phyloP scores from a whole-genome alignment of 805 yeast genomes.

The Isabelozyma heimii region DNA sequence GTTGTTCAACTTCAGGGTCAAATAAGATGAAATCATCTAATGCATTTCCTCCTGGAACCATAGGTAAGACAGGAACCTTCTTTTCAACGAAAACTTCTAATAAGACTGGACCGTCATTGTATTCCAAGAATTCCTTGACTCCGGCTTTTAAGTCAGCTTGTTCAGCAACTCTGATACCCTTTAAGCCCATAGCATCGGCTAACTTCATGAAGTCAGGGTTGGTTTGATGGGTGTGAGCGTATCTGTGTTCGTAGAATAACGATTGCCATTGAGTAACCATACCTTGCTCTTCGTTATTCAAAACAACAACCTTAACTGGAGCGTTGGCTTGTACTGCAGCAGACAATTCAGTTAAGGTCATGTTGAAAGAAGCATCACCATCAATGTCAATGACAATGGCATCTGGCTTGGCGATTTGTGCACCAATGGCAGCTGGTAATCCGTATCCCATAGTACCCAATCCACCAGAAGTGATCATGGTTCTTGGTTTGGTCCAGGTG shows the following conservation, averaged over 20 bases:
- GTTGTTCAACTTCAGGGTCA: conserved; percentile 77
- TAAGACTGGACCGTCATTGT: conserved; percentile 77
- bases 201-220: conserved; percentile 93
- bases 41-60: conserved; percentile 96
- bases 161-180: conserved; percentile 69
- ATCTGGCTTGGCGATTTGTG: conserved; percentile 94
- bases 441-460: conserved; percentile 99
- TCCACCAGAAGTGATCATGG: conserved; percentile 98
- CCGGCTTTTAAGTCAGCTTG: conserved; percentile 58
- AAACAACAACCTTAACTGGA: conserved; percentile 83
- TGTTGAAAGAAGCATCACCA: conserved; percentile 98
- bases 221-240: conserved; percentile 94
- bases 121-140: conserved; percentile 64
- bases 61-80: conserved; percentile 95
- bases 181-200: conserved; percentile 91
- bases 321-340: conserved; percentile 93
- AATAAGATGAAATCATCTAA: conserved; percentile 88
- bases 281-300: conserved; percentile 98
- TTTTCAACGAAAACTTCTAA: conserved; percentile 88
- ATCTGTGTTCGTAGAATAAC: conserved; percentile 92
- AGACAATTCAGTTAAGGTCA: conserved; percentile 91
- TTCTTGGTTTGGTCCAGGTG: conserved; percentile 89
- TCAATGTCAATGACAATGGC: conserved; percentile 94
- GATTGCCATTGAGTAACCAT: conserved; percentile 99
- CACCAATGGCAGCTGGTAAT: conserved; percentile 97